Evolutionary conservation across 2,329 filamentous ascomycete species (phyloP).

Genomic region (Chrysoporthe puriensis): DNA sequence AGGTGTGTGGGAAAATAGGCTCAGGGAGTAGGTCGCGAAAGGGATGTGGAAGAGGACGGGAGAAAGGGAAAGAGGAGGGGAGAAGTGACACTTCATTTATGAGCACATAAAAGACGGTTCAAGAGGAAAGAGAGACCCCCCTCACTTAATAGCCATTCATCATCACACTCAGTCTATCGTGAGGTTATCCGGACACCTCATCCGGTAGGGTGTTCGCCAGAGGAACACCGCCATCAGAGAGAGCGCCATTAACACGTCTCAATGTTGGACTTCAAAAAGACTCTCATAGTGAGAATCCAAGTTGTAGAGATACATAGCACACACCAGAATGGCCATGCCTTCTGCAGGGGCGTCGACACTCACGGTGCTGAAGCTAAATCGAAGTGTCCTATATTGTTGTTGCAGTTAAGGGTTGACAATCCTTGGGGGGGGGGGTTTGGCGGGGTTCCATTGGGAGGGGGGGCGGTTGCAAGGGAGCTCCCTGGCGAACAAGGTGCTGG

Average conservation of each 20-base stretch:
- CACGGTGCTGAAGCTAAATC: neutral
- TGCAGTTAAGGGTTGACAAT: too few relatives aligned
- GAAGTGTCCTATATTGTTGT: neutral
- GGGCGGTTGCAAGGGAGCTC: neutral
- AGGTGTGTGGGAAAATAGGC: slow-evolving; percentile 9
- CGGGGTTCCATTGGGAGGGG: too few relatives aligned
- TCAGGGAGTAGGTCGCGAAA: neutral
- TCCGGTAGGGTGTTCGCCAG: neutral
- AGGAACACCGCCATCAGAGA: too few relatives aligned
- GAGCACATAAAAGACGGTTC: neutral
- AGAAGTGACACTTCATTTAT: slow-evolving; percentile 9
- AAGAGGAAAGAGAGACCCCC: neutral
- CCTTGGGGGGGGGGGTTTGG: too few relatives aligned
- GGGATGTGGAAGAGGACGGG: slow-evolving; percentile 11
- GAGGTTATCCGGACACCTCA: neutral
- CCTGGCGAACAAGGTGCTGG: neutral
- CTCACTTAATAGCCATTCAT: neutral
- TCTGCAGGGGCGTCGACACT: neutral
- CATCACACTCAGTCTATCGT: neutral
- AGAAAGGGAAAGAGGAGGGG: neutral
- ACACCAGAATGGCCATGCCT: too few relatives aligned
- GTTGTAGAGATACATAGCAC: too few relatives aligned
- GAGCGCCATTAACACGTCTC: neutral
- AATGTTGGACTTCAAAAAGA: too few relatives aligned
- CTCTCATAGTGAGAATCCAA: too few relatives aligned